Base-by-base conservation (phyloP, 225 moss, liverwort and hornwort species). In the Climacium dendroides region DNA sequence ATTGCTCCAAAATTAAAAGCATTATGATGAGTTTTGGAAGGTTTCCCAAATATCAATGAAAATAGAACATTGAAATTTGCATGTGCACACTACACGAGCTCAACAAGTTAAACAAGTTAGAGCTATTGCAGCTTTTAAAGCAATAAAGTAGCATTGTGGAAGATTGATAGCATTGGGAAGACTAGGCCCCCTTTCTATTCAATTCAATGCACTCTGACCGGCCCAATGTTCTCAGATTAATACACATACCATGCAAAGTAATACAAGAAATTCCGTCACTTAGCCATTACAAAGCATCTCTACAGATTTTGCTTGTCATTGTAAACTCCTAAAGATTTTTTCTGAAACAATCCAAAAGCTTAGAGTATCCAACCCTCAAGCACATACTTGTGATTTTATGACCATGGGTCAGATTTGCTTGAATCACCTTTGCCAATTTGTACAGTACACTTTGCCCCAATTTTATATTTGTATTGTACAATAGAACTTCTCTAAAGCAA, bases 31-130 rank as follows among this genome's bases (percentile, higher is more conserved):
- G 7, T 52, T 52, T 0, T 2, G 0, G 3, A 52, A 5, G 8
- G 1, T 35, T 12, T 2, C 3, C 13, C 23, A 52, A 75, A 23
- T 1, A 52, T 3, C 14, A 14, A 7, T 7, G 2, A 75, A 48
- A 13, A 23, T 22, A 52, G 4, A 35, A 75, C 14, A 53, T 75
- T 53, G 23, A 75, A 75, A 34, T 22, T 14, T 53, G 12, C 0
- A 34, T 3, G 14, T 35, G 1, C 2, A 53, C 0, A 11, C 11
- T 34, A 14, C 1, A 22, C 0, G 1, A 52, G 13, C 6, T 34
- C 15, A n/a, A 35, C 1, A 22, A 50, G 5, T 14, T 75, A 53
- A n/a, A 35, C 1, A 22, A 50, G 5, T 14, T 75, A 53, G 23
- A 53, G 34, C 13, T 50, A 32, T 34, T 50, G 4, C 3, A 20